Evolutionary conservation across 1,284 basidiomycete species (phyloP).

Genomic region (Cerrena zonata): DNA sequence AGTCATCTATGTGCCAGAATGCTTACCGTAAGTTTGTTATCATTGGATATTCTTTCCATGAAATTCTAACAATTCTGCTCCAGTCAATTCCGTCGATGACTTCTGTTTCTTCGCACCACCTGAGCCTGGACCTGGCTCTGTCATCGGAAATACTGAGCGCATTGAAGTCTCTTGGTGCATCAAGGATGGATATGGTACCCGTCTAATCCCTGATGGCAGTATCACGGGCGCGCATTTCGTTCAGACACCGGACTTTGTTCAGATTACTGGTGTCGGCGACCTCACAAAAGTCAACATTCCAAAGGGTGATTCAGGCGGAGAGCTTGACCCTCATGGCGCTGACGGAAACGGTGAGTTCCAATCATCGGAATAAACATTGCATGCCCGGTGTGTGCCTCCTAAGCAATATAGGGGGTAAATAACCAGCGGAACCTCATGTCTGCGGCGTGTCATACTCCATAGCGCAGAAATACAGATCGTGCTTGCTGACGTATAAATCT

Average conservation of each 20-base stretch:
- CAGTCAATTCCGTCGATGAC: slow-evolving; percentile 61
- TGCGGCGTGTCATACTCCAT: no score
- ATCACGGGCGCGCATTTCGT: slow-evolving; percentile 70
- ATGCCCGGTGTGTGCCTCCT: no score
- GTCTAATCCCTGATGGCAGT: slow-evolving; percentile 71
- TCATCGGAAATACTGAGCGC: slow-evolving; percentile 56
- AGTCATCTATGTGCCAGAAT: slow-evolving; percentile 62
- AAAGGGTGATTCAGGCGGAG: slow-evolving; percentile 52
- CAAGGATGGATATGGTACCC: slow-evolving; percentile 60
- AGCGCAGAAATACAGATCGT: no score
- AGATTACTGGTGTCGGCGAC: slow-evolving; percentile 64
- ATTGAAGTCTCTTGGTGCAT: slow-evolving; percentile 68
- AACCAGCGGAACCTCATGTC: no score
- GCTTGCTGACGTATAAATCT: background rate
- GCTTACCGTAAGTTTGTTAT: slow-evolving; percentile 43
- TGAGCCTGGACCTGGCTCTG: slow-evolving; percentile 44
- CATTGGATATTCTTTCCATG: background rate
- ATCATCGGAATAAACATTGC: no score
- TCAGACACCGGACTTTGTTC: slow-evolving; percentile 64
- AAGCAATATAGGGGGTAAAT: no score
- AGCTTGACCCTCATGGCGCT: slow-evolving; percentile 58
- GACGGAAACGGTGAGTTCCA: slow-evolving; percentile 44
- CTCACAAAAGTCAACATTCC: slow-evolving; percentile 64
- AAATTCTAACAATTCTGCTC: slow-evolving; percentile 16
- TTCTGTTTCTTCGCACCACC: slow-evolving; percentile 57